Base-by-base conservation (phyloP, 192 early-diverging fungal genomes). In the Mortierella alpina region DNA sequence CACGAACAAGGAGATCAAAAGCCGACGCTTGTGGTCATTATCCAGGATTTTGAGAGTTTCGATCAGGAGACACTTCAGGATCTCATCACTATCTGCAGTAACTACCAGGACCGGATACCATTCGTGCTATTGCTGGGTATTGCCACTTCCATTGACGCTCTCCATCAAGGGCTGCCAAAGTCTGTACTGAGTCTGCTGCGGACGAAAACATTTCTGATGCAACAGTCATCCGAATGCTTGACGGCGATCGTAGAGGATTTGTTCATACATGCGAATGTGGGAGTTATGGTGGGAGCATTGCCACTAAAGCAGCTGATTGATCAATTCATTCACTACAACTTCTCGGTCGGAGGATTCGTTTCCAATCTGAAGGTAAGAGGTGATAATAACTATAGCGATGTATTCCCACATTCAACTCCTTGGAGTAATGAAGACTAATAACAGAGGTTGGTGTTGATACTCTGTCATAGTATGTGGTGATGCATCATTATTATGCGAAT, bases 21-120 rank as follows among this genome's bases (percentile, higher is more conserved):
- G 4, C 80, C 84, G 4, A 89, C 84, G 15, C 54, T 95, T 4
- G 92, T 96, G 5, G 75, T 96, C 23, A 90, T 96, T 41, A 68
- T 98, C 55, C 92, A 96, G 68, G 95, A 98, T 72, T 94, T 96
- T 84, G 96, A 98, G 72, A 87, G 91, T 50, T 96, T 98, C 62
- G 86, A 90, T 45, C 86, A 91, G 8, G 71, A 73, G 14, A 84
- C 95, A 0, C 86, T 96, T 7, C 88, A 95, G 63, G 90, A 94
- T 66, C 88, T 96, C 70, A 87, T 96, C 60, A 87, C 85, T 18
- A 91, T 93, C 40, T 89, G 84, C 81, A 92, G 93, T 71, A 86
- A 91, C 63, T 94, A 95, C 82, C 87, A 88, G 57, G 74, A 85
- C 42, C 74, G 81, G 42, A 83, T 96, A 39, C 95, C 95, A 4